A percentile compares a stretch with the other conserved stretches of the same genome.
Conservation (phyloP, 2,329 filamentous ascomycete genomes). For the Alternaria consortialis region DNA sequence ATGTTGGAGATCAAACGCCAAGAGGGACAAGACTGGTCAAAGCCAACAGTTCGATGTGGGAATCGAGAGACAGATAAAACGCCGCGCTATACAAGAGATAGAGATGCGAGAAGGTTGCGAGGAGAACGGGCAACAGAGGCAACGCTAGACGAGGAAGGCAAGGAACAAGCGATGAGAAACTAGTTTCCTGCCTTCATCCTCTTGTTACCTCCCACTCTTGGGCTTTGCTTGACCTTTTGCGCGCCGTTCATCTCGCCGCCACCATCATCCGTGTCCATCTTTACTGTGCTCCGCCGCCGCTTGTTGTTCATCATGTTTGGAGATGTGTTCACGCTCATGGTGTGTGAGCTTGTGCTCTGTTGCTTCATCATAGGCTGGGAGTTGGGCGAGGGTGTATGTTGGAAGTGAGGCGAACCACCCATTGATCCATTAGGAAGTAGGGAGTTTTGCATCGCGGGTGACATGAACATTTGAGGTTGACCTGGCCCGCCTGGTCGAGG, state of each 20-base stretch:
- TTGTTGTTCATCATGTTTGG: slow-evolving; percentile 69
- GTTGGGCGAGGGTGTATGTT: slow-evolving; percentile 59
- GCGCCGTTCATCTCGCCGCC: slow-evolving; percentile 50
- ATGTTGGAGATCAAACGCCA: slow-evolving; percentile 15
- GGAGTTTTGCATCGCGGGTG: slow-evolving; percentile 65
- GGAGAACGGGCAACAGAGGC: slow-evolving; percentile 6
- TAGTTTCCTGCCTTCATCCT: slow-evolving; percentile 44
- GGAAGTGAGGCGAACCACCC: slow-evolving; percentile 59
- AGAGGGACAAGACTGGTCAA: slow-evolving; percentile 5
- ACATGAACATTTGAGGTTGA: slow-evolving; percentile 60
- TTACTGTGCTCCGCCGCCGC: slow-evolving; percentile 67
- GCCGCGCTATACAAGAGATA: slow-evolving; percentile 40
- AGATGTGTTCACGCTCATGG: slow-evolving; percentile 68
- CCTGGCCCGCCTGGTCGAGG: slow-evolving; percentile 44
- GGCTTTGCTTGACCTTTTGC: slow-evolving; percentile 61
- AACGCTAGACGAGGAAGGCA: not conserved
- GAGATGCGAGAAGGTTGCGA: slow-evolving; percentile 16
- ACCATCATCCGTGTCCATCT: slow-evolving; percentile 65
- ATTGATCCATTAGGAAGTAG: slow-evolving; percentile 59
- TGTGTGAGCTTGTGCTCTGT: slow-evolving; percentile 63
- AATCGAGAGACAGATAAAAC: slow-evolving; percentile 26
- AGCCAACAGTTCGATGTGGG: slow-evolving; percentile 8
- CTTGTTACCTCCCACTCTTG: slow-evolving; percentile 54
- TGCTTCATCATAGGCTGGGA: slow-evolving; percentile 64
- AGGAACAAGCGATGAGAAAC: not conserved